A percentile compares a stretch with the other conserved stretches of the same genome.
Evolutionary conservation across 2,329 filamentous ascomycete genomes (phyloP).

Genomic region (Xylogone sp.): DNA sequence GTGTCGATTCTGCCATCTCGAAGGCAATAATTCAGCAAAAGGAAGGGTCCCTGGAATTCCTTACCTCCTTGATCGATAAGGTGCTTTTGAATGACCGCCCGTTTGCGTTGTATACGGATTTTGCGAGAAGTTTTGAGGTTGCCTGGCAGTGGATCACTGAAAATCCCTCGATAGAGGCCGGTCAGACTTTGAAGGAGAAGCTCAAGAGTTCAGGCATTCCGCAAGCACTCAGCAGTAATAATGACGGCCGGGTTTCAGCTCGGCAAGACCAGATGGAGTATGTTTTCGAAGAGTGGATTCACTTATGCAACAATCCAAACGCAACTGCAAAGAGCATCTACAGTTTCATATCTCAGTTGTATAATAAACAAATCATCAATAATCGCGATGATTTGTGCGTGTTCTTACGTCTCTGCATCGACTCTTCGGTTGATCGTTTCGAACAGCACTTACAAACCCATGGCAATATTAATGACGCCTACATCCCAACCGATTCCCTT

Average conservation of each 20-base stretch:
- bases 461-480: constrained; percentile 54
- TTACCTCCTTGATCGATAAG: constrained; percentile 76
- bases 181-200: constrained; percentile 67
- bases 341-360: constrained; percentile 82
- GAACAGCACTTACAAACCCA: constrained; percentile 64
- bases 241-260: constrained; percentile 52
- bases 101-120: constrained; percentile 77
- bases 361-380: constrained; percentile 68
- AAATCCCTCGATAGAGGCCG: constrained; percentile 61
- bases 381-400: constrained; percentile 71
- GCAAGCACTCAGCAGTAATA: constrained; percentile 47
- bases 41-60: constrained; percentile 68
- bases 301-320: constrained; percentile 73
- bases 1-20: constrained; percentile 68
- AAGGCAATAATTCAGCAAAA: constrained; percentile 70
- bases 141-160: constrained; percentile 79
- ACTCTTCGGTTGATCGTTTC: constrained; percentile 73
- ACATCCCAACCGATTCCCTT: constrained; percentile 70
- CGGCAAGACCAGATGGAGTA: constrained; percentile 87
- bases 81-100: constrained; percentile 76
- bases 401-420: constrained; percentile 79
- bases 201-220: constrained; percentile 51
- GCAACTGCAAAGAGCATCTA: constrained; percentile 67
- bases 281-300: constrained; percentile 92
- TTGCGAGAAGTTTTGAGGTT: constrained; percentile 75